These are phyloP conservation scores for Friedmanniomyces simplex DNA, from an alignment of 495 filamentous ascomycete genomes.

Conservation along the genomic window DNA sequence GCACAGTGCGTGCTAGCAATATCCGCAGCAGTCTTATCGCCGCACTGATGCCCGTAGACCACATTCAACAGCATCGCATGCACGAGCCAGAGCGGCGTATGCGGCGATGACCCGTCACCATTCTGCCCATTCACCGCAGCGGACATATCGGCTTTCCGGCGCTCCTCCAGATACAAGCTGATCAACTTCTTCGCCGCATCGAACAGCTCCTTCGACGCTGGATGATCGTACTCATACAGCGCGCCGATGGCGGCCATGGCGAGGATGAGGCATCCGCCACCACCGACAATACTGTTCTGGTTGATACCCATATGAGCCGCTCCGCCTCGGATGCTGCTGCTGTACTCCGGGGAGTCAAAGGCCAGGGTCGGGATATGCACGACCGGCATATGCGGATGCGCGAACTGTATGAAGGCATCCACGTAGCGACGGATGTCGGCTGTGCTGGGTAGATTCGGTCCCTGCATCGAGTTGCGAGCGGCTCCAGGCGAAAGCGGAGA, in stretches of 20 bases:
- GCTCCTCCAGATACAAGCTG: slow-evolving; percentile 83
- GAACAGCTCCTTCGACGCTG: slow-evolving; percentile 75
- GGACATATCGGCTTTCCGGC: slow-evolving; percentile 78
- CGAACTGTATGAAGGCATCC: slow-evolving; percentile 82
- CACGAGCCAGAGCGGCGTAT: slow-evolving; percentile 91
- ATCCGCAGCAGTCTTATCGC: slow-evolving; percentile 79
- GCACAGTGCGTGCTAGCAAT: slow-evolving; percentile 88
- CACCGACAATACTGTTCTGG: slow-evolving; percentile 58
- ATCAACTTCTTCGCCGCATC: slow-evolving; percentile 94
- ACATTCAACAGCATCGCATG: slow-evolving; percentile 97
- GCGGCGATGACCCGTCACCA: slow-evolving; percentile 58
- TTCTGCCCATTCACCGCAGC: slow-evolving; percentile 58
- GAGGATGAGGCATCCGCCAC: slow-evolving; percentile 81
- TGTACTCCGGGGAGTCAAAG: slow-evolving; percentile 68
- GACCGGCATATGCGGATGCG: slow-evolving; percentile 91
- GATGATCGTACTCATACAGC: slow-evolving; percentile 78
- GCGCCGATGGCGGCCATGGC: slow-evolving; percentile 96
- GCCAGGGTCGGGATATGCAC: slow-evolving; percentile 85
- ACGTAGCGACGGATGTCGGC: slow-evolving; percentile 87
- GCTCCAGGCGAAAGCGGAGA: slow-evolving; percentile 52
- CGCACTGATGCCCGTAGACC: slow-evolving; percentile 91
- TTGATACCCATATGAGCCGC: slow-evolving; percentile 46
- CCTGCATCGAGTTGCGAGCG: slow-evolving; percentile 30
- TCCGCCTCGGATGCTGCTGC: slow-evolving; percentile 45
- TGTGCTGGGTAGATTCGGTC: slow-evolving; percentile 61